A percentile compares a stretch with the other conserved stretches of the same genome.
Conservation (phyloP, 108 stramenopile genomes). For the Craspedostauros australis region DNA sequence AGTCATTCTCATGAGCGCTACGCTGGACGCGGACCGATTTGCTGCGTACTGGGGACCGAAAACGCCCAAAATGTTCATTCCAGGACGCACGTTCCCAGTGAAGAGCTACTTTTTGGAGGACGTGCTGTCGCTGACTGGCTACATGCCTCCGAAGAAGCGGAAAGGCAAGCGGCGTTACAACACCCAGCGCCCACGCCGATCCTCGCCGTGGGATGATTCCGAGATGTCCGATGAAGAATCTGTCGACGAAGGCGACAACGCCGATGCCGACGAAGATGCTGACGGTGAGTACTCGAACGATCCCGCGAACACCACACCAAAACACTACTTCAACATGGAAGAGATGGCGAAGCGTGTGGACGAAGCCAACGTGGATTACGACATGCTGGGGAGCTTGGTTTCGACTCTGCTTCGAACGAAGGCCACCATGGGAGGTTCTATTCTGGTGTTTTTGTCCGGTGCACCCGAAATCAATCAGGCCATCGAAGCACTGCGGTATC, state of each 20-base stretch:
- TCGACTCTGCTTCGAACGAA: constrained; percentile 39
- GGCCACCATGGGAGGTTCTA: constrained; percentile 56
- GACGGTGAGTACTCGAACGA: not conserved
- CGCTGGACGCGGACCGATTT: constrained; percentile 89
- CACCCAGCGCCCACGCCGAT: constrained; percentile 1
- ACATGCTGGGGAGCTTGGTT: constrained; percentile 56
- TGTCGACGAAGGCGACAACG: constrained; percentile 20
- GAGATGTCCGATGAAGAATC: constrained; percentile 45
- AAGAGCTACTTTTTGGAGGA: constrained; percentile 85
- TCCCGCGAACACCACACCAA: too few relatives aligned
- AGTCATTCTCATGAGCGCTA: constrained; percentile 89
- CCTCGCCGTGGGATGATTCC: constrained; percentile 35
- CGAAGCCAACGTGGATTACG: constrained; percentile 59
- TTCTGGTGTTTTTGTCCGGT: constrained; percentile 91
- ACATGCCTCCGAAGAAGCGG: constrained; percentile 70
- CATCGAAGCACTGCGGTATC: constrained; percentile 30
- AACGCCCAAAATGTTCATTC: constrained; percentile 86
- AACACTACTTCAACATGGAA: constrained; percentile 37
- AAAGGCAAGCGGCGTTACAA: constrained; percentile 22
- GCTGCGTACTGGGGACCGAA: constrained; percentile 66
- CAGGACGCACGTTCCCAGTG: constrained; percentile 93
- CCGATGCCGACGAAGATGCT: not conserved
- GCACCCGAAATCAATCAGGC: constrained; percentile 85
- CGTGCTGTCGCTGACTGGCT: constrained; percentile 67
- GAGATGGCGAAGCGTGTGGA: constrained; percentile 68